Base-by-base conservation (phyloP, 352 stramenopile species). In the Phytophthora parvispora region DNA sequence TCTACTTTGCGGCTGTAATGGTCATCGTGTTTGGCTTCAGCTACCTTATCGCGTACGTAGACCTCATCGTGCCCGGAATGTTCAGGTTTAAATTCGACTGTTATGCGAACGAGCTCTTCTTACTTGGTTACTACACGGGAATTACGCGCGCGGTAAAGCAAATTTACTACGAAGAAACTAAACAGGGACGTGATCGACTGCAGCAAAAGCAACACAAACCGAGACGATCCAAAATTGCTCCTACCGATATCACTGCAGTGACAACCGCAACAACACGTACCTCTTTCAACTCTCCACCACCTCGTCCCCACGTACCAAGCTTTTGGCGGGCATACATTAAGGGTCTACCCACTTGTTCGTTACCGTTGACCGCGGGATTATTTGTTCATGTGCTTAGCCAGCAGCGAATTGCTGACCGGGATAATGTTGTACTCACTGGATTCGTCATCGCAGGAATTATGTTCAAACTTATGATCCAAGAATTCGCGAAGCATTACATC, bases 81-180 rank as follows among this genome's bases (percentile, higher is more conserved):
- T 51, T 55, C 22, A 48, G 24, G 52, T 48, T 31, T 22, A 59
- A 48, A 38, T 7, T 59, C 22, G 52, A 59, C 4, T 34, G 52
- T 24, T 59, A 59, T 22, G 31, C 22, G 32, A 32, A 59, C 20
- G 48, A 31, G 13, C 13, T 59, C 20, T 32, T 24, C 7, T 16
- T 59, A 12, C 12, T 59, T 15, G 34, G 31, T 12, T 59, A 59
- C 18, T 48, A 48, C 24, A 34, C 52, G 5, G 52, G 32, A 5
- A 45, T 67, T 4, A 18, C 40, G 5, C 25, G 58, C 15, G 32
- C 28, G 3, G 32, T 38, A 4, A 56, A 67, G 4, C 18, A 45
- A 29, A 74, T 72, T 42, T 73, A 49, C 57, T 55, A 47, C 20
- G 38, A 16, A 34, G 43, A 75, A 31, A 70, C 60, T 4, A 16